A percentile compares a stretch with the other conserved stretches of the same genome.
These are phyloP conservation scores for Besnoitia besnoiti DNA, from an alignment of 169 alveolate genomes.

Conservation along the genomic window DNA sequence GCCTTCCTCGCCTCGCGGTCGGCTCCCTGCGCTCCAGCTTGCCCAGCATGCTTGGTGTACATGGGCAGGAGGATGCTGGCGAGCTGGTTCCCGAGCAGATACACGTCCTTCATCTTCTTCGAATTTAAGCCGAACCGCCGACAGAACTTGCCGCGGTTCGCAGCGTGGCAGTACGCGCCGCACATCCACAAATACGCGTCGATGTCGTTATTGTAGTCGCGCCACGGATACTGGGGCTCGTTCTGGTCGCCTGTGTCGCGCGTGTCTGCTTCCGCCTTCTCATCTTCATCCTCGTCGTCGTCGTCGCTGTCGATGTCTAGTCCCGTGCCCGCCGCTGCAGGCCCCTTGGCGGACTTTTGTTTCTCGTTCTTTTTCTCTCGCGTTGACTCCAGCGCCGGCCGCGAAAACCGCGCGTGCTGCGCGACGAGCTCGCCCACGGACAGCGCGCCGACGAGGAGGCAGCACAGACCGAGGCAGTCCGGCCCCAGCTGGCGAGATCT, in stretches of 20 bases:
- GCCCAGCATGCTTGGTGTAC: conserved; percentile 11
- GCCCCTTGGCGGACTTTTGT: not conserved
- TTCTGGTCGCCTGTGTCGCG: not conserved
- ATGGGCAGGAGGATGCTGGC: conserved; percentile 44
- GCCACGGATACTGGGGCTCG: conserved; percentile 29
- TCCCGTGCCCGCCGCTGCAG: not conserved
- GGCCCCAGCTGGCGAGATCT: conserved; percentile 53
- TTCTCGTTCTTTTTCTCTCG: not conserved
- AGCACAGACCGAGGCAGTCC: conserved; percentile 55
- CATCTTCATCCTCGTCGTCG: not conserved
- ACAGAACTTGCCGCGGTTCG: conserved; percentile 40
- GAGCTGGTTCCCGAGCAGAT: conserved; percentile 57
- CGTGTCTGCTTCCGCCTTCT: not conserved
- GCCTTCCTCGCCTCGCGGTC: not conserved
- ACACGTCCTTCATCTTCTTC: conserved; percentile 48
- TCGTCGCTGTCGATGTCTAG: not conserved
- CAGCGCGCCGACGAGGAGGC: conserved; percentile 65
- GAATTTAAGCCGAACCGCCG: conserved; percentile 42
- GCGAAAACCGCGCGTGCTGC: not conserved
- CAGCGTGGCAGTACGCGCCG: conserved; percentile 66
- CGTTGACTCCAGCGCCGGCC: not conserved
- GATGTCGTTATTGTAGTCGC: conserved; percentile 60
- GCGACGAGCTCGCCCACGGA: conserved; percentile 63
- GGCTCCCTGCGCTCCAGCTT: not conserved
- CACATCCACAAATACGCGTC: conserved; percentile 69